Conservation (phyloP, 352 stramenopile species). For the Phytopythium vexans region DNA sequence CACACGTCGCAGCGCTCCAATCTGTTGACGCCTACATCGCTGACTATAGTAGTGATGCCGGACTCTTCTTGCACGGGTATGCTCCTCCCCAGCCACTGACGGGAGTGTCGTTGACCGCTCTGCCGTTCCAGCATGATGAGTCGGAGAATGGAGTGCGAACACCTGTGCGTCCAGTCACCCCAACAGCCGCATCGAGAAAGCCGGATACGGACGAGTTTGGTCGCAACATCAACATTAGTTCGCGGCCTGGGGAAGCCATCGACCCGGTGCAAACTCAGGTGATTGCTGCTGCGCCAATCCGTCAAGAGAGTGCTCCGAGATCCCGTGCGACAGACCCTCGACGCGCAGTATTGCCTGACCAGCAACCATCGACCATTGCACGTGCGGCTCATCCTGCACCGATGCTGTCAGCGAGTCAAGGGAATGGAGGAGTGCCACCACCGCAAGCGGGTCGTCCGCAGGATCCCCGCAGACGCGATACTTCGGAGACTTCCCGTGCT, state of each 20-base stretch:
- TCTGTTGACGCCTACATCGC: slow-evolving; percentile 42
- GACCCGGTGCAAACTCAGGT: too few relatives aligned
- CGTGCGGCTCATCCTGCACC: slow-evolving; percentile 5
- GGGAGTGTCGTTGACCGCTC: slow-evolving; percentile 41
- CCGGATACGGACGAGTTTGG: slow-evolving; percentile 59
- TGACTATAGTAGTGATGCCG: slow-evolving; percentile 38
- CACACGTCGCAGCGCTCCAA: slow-evolving; percentile 43
- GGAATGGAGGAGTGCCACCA: slow-evolving; percentile 7
- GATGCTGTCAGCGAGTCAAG: slow-evolving; percentile 3
- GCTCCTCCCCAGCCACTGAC: slow-evolving; percentile 55
- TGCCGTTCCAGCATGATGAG: slow-evolving; percentile 54
- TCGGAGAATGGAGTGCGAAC: slow-evolving; percentile 12
- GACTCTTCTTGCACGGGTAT: slow-evolving; percentile 70
- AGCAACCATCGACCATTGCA: background rate
- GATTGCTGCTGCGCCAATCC: too few relatives aligned
- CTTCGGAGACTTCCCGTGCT: too few relatives aligned
- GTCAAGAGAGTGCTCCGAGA: background rate
- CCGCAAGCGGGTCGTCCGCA: slow-evolving; percentile 4
- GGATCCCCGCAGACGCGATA: slow-evolving; percentile 35
- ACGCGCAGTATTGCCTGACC: slow-evolving; percentile 6
- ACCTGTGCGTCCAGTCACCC: background rate
- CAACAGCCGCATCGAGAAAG: too few relatives aligned
- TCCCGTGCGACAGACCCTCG: slow-evolving; percentile 18
- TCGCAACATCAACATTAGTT: too few relatives aligned
- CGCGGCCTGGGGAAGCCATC: too few relatives aligned